A percentile compares a stretch with the other conserved stretches of the same genome.
Conservation (phyloP, 208 protist genomes). For the Trypanosoma theileri region DNA sequence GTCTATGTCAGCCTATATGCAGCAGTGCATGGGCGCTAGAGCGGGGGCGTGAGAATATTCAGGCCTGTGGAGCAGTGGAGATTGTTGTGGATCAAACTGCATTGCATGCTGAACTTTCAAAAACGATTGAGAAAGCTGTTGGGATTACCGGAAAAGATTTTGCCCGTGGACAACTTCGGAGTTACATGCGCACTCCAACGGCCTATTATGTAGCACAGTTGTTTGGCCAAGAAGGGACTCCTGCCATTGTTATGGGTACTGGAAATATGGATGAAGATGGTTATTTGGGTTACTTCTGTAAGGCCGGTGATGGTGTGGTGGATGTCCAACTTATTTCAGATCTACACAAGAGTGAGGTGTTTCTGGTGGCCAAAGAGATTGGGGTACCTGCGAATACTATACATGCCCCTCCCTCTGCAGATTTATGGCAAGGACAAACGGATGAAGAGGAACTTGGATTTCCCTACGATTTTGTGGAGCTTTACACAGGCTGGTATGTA, state of each 20-base stretch:
- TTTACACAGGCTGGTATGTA: slow-evolving; percentile 90
- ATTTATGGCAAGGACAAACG: slow-evolving; percentile 95
- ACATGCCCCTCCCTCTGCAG: slow-evolving; percentile 90
- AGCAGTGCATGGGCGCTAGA: slow-evolving; percentile 88
- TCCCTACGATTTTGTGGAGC: slow-evolving; percentile 96
- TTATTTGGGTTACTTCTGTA: slow-evolving; percentile 96
- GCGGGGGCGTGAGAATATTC: slow-evolving; percentile 83
- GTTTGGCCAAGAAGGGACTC: slow-evolving; percentile 72
- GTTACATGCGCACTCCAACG: slow-evolving; percentile 94
- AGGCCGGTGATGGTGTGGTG: slow-evolving; percentile 95
- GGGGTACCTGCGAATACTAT: slow-evolving; percentile 83
- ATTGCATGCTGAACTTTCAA: slow-evolving; percentile 72
- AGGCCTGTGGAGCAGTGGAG: slow-evolving; percentile 73
- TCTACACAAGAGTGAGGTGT: slow-evolving; percentile 96
- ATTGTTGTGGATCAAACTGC: slow-evolving; percentile 93
- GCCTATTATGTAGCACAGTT: slow-evolving; percentile 95
- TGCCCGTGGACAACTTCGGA: slow-evolving; percentile 91
- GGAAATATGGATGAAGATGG: slow-evolving; percentile 97
- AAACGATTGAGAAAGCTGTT: slow-evolving; percentile 64
- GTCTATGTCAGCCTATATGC: slow-evolving; percentile 94
- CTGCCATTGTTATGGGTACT: slow-evolving; percentile 95
- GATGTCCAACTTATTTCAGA: slow-evolving; percentile 96
- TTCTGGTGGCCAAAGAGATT: slow-evolving; percentile 74
- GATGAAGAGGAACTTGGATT: slow-evolving; percentile 97
- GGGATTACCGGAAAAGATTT: slow-evolving; percentile 85